phyloP scores from a whole-genome alignment of 2,329 filamentous ascomycete genomes.

The Ophiobolus disseminans region DNA sequence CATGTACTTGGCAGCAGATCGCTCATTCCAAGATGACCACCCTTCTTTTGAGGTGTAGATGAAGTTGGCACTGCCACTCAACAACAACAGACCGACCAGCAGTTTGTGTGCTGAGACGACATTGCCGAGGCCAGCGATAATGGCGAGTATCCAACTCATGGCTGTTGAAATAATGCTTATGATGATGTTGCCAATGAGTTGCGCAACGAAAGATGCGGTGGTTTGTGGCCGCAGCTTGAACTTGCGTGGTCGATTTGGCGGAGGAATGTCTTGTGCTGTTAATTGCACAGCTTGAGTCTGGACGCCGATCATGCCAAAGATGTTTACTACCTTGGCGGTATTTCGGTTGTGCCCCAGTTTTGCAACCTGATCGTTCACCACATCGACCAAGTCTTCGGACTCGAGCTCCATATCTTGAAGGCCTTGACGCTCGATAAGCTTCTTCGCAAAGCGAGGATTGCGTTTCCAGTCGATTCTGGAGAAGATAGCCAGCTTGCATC shows the following conservation, averaged over 20 bases:
- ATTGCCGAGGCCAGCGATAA: slow-evolving; percentile 69
- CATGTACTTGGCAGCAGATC: slow-evolving; percentile 83
- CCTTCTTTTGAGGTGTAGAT: slow-evolving; percentile 77
- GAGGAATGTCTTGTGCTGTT: slow-evolving; percentile 44
- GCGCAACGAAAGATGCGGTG: slow-evolving; percentile 73
- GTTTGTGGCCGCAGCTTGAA: slow-evolving; percentile 59
- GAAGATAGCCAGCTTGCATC: slow-evolving; percentile 88
- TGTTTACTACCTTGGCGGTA: slow-evolving; percentile 78
- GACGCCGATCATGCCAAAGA: slow-evolving; percentile 78
- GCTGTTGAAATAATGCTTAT: slow-evolving; percentile 78
- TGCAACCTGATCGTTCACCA: slow-evolving; percentile 78
- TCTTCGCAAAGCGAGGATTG: slow-evolving; percentile 51
- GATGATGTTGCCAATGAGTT: slow-evolving; percentile 74
- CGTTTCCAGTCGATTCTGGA: slow-evolving; percentile 87
- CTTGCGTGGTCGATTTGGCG: slow-evolving; percentile 45
- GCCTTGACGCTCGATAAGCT: slow-evolving; percentile 68
- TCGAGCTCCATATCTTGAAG: slow-evolving; percentile 76
- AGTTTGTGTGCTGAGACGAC: slow-evolving; percentile 76
- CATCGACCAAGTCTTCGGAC: slow-evolving; percentile 75
- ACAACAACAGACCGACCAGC: slow-evolving; percentile 70
- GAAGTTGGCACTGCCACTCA: slow-evolving; percentile 76
- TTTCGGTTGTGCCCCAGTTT: slow-evolving; percentile 75
- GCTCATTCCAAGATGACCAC: slow-evolving; percentile 84
- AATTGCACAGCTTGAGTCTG: slow-evolving; percentile 66
- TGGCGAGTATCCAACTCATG: slow-evolving; percentile 77